These are phyloP conservation scores for Colletotrichum sp. DNA, from an alignment of 2,329 filamentous ascomycete species.

Conservation along the genomic window DNA sequence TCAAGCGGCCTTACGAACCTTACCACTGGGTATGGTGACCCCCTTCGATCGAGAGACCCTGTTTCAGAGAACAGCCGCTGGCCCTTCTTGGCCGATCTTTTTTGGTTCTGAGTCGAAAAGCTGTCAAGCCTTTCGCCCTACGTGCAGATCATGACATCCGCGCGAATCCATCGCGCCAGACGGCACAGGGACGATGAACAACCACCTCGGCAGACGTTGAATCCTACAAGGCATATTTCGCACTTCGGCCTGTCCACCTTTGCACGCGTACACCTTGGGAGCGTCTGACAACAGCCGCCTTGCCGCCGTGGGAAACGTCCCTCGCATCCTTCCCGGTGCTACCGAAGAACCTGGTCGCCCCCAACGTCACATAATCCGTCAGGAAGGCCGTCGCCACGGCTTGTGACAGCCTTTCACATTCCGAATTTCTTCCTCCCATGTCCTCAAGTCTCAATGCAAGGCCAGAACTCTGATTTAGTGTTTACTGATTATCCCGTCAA, in stretches of 20 bases:
- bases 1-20: background rate
- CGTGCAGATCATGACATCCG: conserved; percentile 10
- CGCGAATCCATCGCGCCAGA: conserved; percentile 2
- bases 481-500: background rate
- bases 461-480: background rate
- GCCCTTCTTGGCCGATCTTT: background rate
- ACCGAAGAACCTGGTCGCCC: background rate
- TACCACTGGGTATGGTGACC: background rate
- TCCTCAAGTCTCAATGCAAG: background rate
- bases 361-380: background rate
- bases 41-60: background rate
- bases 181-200: background rate
- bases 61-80: background rate
- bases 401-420: background rate
- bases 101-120: background rate
- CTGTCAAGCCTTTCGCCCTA: background rate
- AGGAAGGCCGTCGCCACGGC: background rate
- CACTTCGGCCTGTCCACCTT: background rate
- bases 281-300: background rate
- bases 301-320: background rate
- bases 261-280: background rate
- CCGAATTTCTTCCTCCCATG: background rate
- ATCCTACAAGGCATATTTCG: conserved; percentile 12
- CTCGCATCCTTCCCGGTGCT: background rate
- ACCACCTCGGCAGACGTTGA: background rate